A percentile compares a stretch with the other conserved stretches of the same genome.
These are phyloP conservation scores for Talaromyces sp. DNA, from an alignment of 2,329 filamentous ascomycete genomes.

Conservation along the genomic window DNA sequence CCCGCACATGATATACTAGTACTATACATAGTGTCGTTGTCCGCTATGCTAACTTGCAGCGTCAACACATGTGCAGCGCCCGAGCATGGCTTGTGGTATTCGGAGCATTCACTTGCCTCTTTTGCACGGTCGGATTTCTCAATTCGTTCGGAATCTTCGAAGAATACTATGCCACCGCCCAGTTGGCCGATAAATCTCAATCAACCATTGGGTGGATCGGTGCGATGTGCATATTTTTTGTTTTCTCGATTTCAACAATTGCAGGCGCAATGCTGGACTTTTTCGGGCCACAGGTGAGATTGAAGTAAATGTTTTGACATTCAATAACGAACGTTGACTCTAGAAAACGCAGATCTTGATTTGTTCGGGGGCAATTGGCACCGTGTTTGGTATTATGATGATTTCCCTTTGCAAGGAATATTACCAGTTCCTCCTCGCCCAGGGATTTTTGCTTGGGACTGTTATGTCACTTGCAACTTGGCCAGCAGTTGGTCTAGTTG, in stretches of 20 bases:
- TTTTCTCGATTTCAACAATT: constrained; percentile 32
- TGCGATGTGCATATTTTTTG: constrained; percentile 34
- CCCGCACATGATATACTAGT: no score
- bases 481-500: constrained; percentile 35
- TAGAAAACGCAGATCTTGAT: constrained; percentile 28
- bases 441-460: constrained; percentile 38
- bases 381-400: constrained; percentile 40
- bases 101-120: constrained; percentile 34
- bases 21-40: neutral
- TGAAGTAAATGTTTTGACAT: neutral
- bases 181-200: constrained; percentile 28
- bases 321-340: neutral
- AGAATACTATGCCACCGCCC: constrained; percentile 32
- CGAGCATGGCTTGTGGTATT: constrained; percentile 31
- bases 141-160: constrained; percentile 43
- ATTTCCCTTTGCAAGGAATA: constrained; percentile 39
- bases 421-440: constrained; percentile 45
- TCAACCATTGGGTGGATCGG: constrained; percentile 41
- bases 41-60: neutral
- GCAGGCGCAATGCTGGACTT: constrained; percentile 36
- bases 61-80: constrained; percentile 18
- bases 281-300: constrained; percentile 33
- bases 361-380: constrained; percentile 29
- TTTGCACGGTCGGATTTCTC: constrained; percentile 43
- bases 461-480: constrained; percentile 33